Conservation (phyloP, 2,329 filamentous ascomycete species). For the Dactylellina haptotyla region DNA sequence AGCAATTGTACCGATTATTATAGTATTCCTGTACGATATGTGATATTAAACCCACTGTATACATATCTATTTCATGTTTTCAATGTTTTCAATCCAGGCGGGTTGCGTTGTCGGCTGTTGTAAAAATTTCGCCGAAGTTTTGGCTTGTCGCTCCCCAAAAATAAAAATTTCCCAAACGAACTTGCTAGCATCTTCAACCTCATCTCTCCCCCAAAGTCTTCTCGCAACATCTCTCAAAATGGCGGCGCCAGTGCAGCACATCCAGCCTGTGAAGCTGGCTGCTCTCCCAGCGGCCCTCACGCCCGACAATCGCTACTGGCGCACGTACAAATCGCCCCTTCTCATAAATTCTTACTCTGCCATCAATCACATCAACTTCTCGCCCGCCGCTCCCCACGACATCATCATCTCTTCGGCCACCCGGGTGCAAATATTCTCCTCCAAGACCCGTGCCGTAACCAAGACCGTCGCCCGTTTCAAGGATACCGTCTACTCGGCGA, state of each 20-base stretch:
- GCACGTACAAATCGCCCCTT: constrained; percentile 89
- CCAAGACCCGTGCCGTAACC: constrained; percentile 86
- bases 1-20: background rate
- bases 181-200: constrained; percentile 5
- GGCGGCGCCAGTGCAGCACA: constrained; percentile 84
- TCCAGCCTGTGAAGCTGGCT: constrained; percentile 83
- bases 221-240: constrained; percentile 64
- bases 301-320: constrained; percentile 96
- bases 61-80: background rate
- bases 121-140: constrained; percentile 15
- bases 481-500: constrained; percentile 87
- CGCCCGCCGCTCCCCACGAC: constrained; percentile 68
- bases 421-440: constrained; percentile 91
- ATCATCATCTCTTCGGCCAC: constrained; percentile 96
- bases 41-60: background rate
- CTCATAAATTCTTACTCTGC: constrained; percentile 90
- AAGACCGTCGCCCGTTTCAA: constrained; percentile 96
- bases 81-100: background rate
- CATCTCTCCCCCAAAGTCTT: background rate
- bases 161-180: constrained; percentile 32
- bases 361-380: constrained; percentile 88
- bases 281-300: constrained; percentile 80
- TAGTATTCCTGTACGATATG: too few species aligned
- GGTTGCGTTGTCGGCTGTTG: constrained; percentile 49
- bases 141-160: background rate